These are phyloP conservation scores for Penicillium rolfsii DNA, from an alignment of 2,329 filamentous ascomycete genomes.

Conservation along the genomic window DNA sequence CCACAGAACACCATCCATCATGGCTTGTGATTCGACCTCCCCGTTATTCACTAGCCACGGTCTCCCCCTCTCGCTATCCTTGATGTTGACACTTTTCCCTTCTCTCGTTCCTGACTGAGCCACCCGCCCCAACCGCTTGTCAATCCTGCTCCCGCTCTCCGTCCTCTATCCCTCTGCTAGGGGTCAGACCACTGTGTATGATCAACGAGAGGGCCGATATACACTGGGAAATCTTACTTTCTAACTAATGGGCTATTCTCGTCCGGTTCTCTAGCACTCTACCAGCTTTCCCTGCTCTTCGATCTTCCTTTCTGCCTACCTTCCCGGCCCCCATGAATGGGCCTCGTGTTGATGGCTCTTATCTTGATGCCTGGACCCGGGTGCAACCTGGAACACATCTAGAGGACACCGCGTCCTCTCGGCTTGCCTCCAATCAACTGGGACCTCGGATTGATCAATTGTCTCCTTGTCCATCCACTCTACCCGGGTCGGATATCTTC, in stretches of 20 bases:
- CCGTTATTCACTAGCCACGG: conserved; percentile 22
- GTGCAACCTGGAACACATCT: not conserved
- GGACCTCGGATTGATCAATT: not conserved
- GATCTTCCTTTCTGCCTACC: conserved; percentile 4
- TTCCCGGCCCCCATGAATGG: conserved; percentile 13
- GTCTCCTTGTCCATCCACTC: not conserved
- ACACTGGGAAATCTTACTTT: not conserved
- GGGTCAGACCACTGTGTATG: not conserved
- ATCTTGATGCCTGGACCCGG: conserved; percentile 9
- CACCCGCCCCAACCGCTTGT: conserved; percentile 5
- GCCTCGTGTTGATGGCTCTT: not conserved
- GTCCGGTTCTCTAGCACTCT: conserved; percentile 8
- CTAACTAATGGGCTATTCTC: not conserved
- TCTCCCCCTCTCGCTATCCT: not conserved
- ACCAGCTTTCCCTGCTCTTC: not conserved
- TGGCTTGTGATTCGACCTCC: conserved; percentile 16
- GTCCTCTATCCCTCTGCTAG: not conserved
- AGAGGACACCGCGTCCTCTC: not conserved
- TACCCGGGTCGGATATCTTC: not conserved
- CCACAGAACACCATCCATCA: conserved; percentile 15
- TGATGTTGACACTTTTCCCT: conserved; percentile 1
- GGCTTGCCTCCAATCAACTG: not conserved
- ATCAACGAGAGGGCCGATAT: not conserved
- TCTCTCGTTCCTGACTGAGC: not conserved
- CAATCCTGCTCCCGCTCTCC: not conserved